Percentiles rank a stretch among this genome's conserved stretches.
phyloP scores from a whole-genome alignment of 495 filamentous ascomycete species.

The Talaromyces nanjingensis region DNA sequence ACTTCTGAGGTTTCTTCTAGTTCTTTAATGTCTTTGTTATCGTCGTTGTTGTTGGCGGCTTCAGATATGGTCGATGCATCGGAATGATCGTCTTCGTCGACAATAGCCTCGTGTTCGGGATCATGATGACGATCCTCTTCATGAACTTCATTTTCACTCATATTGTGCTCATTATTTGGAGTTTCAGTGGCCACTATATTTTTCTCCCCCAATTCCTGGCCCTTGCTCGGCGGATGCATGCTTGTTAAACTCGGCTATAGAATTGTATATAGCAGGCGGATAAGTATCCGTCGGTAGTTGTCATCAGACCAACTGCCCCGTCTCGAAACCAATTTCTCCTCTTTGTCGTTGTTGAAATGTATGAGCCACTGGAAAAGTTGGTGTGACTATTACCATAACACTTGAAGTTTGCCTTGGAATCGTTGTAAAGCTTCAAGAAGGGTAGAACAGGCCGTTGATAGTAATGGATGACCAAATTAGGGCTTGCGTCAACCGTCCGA shows the following conservation, averaged over 20 bases:
- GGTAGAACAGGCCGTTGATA: background rate
- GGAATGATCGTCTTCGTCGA: background rate
- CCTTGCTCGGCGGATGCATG: background rate
- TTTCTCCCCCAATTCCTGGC: background rate
- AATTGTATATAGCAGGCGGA: background rate
- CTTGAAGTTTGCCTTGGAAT: background rate
- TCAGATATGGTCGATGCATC: constrained; percentile 4
- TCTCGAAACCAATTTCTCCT: background rate
- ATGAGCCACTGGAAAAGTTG: background rate
- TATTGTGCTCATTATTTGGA: background rate
- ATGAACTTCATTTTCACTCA: background rate
- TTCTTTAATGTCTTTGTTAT: background rate
- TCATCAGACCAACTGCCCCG: background rate
- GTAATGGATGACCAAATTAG: background rate
- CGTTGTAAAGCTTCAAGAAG: background rate
- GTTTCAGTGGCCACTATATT: background rate
- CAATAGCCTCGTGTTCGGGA: background rate
- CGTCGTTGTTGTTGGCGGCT: background rate
- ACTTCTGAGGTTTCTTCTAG: background rate
- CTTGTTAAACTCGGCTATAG: background rate
- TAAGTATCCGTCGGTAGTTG: background rate
- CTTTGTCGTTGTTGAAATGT: background rate
- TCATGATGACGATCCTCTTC: background rate
- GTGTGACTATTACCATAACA: background rate
- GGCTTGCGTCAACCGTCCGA: background rate